Evolutionary conservation across 192 early-diverging fungal species (phyloP).

Genomic region (Gryganskiella cystojenkinii): DNA sequence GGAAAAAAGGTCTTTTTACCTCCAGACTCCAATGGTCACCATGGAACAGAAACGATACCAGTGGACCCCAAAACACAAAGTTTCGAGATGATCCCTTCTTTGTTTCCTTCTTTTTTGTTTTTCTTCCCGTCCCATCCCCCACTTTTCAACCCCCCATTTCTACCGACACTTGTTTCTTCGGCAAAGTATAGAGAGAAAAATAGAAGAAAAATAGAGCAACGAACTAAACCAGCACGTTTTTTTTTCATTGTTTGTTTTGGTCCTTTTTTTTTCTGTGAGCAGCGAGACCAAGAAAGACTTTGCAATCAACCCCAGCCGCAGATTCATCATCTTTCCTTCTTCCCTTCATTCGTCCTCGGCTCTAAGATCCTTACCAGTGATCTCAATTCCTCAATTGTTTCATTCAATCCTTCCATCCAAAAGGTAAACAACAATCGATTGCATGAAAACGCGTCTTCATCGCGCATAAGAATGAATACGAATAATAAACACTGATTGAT

Average conservation of each 20-base stretch:
- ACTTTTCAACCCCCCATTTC: not conserved
- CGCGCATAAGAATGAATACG: too few species aligned
- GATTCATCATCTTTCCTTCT: too few species aligned
- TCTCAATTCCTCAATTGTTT: not conserved
- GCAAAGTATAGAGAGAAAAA: constrained; percentile 3
- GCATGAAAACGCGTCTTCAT: not conserved
- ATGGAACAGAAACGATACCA: too few species aligned
- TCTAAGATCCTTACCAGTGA: too few species aligned
- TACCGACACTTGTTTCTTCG: constrained; percentile 5
- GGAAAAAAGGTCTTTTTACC: too few species aligned
- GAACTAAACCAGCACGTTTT: not conserved
- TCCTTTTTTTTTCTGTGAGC: not conserved
- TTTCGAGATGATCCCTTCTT: too few species aligned
- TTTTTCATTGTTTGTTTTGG: not conserved
- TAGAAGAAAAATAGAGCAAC: not conserved
- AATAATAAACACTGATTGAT: too few species aligned
- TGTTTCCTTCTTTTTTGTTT: not conserved
- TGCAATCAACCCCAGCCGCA: too few species aligned
- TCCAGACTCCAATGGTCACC: too few species aligned
- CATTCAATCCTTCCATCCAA: not conserved
- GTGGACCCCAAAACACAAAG: too few species aligned
- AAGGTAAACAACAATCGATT: too few species aligned
- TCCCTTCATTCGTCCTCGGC: too few species aligned
- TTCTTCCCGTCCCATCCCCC: not conserved
- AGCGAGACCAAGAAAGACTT: not conserved